phyloP scores from a whole-genome alignment of 495 filamentous ascomycete genomes.

The Penicillium dipodomyicola region DNA sequence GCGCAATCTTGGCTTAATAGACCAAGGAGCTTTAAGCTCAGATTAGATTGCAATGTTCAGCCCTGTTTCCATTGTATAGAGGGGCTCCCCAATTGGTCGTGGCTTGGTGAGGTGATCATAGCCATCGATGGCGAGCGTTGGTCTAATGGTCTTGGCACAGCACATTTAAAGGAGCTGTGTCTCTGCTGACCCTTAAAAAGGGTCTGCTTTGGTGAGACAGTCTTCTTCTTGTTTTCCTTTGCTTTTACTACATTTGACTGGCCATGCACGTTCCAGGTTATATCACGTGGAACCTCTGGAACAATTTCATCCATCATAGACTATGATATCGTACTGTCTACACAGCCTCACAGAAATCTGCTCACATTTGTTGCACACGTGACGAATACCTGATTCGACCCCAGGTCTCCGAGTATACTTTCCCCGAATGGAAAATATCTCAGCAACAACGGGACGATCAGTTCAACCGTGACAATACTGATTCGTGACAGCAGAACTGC shows the following conservation, averaged over 20 bases:
- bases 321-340: neutral
- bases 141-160: conserved; percentile 33
- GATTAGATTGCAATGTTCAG: conserved; percentile 20
- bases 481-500: neutral
- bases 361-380: neutral
- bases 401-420: neutral
- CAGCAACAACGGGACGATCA: conserved; percentile 13
- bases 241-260: neutral
- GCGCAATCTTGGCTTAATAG: neutral
- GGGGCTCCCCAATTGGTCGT: conserved; percentile 12
- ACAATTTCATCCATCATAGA: neutral
- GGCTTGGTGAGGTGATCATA: conserved; percentile 39
- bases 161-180: conserved; percentile 26
- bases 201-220: neutral
- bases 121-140: conserved; percentile 34
- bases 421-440: conserved; percentile 1
- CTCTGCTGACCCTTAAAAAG: conserved; percentile 8
- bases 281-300: neutral
- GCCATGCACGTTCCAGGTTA: neutral
- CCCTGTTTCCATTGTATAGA: conserved; percentile 6
- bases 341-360: neutral
- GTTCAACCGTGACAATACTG: neutral
- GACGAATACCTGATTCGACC: neutral
- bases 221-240: neutral
- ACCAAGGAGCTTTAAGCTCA: conserved; percentile 24